phyloP scores from a whole-genome alignment of 345 rosid species.

The Bretschneidera sinensis region DNA sequence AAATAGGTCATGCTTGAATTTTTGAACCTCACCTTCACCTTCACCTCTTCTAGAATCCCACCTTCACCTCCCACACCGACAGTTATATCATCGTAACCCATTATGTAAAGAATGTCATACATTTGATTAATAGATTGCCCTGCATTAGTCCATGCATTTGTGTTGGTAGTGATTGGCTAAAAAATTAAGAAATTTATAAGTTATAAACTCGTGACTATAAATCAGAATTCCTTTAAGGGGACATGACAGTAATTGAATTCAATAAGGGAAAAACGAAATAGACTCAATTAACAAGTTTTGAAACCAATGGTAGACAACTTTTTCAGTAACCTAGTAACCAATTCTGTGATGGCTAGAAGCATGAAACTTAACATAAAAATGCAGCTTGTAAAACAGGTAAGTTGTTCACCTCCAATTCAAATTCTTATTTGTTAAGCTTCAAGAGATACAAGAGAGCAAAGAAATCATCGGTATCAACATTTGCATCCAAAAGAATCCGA shows the following conservation, averaged over 20 bases:
- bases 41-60: conserved; percentile 56
- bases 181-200: no score
- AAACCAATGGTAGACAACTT: no score
- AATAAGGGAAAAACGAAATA: no score
- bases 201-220: no score
- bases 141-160: conserved; percentile 83
- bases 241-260: no score
- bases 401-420: conserved; percentile 57
- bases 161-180: conserved; percentile 67
- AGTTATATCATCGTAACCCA: conserved; percentile 71
- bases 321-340: no score
- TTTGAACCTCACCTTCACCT: no score
- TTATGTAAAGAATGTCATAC: conserved; percentile 90
- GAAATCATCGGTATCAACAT: conserved; percentile 83
- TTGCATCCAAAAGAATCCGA: conserved; percentile 76
- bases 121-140: conserved; percentile 88
- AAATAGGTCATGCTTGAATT: no score
- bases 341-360: not conserved
- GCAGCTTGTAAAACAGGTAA: no score
- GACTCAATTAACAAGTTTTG: no score
- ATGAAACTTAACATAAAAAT: no score
- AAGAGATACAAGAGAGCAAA: conserved; percentile 76
- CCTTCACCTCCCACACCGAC: conserved; percentile 96
- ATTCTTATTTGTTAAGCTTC: conserved; percentile 78
- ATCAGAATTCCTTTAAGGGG: no score